phyloP scores from a whole-genome alignment of 176 grass and related monocot species.

The Neostapfia colusana region DNA sequence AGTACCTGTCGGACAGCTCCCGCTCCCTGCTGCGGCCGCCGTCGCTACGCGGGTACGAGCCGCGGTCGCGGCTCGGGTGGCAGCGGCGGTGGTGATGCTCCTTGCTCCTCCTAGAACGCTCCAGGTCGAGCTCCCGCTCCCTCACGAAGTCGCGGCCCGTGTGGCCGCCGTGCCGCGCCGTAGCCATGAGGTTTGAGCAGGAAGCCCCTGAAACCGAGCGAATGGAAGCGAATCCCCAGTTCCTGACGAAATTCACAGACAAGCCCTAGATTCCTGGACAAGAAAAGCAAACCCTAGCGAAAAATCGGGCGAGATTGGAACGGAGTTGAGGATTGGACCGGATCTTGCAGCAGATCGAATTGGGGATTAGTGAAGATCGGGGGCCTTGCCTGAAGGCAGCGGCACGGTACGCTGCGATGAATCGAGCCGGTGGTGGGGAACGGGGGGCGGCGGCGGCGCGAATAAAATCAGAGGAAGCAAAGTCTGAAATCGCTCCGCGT shows the following conservation, averaged over 20 bases:
- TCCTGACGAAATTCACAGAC: not conserved
- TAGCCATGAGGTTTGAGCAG: constrained; percentile 35
- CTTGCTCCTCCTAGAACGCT: constrained; percentile 47
- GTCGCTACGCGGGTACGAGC: constrained; percentile 23
- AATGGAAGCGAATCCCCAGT: not conserved
- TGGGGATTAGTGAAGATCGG: not conserved
- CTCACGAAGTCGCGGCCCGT: constrained; percentile 32
- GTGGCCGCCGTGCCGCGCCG: constrained; percentile 39
- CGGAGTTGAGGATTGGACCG: not conserved
- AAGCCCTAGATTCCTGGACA: constrained; percentile 31
- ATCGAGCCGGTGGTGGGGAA: not conserved
- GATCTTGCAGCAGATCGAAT: not conserved
- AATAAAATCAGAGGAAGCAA: not conserved
- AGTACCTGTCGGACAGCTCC: constrained; percentile 22
- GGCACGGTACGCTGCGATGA: constrained; percentile 1
- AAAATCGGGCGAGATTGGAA: constrained; percentile 12
- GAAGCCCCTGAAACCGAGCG: not conserved
- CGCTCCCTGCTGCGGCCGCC: constrained; percentile 7
- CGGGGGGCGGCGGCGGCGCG: not conserved
- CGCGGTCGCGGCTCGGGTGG: not conserved
- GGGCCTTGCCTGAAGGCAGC: constrained; percentile 3
- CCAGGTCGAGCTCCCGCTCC: constrained; percentile 39
- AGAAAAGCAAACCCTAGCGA: constrained; percentile 16
- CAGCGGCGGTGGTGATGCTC: constrained; percentile 23
- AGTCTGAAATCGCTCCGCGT: not conserved